Base-by-base conservation (phyloP, 495 filamentous ascomycete species). In the Penicillium bovifimosum region DNA sequence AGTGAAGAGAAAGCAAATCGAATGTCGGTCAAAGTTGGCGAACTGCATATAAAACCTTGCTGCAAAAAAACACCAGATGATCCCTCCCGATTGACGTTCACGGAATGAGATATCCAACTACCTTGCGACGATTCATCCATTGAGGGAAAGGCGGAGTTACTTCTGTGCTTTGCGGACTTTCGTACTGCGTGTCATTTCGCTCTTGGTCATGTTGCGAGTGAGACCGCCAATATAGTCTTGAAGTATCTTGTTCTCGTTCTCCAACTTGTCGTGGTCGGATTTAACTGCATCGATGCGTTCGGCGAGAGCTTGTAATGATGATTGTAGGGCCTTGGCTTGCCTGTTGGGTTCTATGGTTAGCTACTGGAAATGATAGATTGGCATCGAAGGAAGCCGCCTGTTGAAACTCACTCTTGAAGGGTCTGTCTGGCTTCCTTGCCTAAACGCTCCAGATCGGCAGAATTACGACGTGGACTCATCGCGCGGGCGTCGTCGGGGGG, bases 261-360 rank as follows among this genome's bases (percentile, higher is more conserved):
- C 91, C 27, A 98, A 79, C 69, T 95, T 95, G 69, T 96, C 86
- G 63, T 96, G 90, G 65, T 96, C 91, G 50, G 86, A 84, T 68
- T 88, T 87, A 45, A 97, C 91, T n/a, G 84, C 86, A 60, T 97
- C 93, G 63, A 97, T 92, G 32, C 89, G 84, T 66, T 96, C 88
- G 51, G 96, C 88, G 14, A 97, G 81, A 43, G 85, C 90, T 39
- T 92, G 75, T 27, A 98, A 80, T 43, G 88, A 91, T 42, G 88
- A 85, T 67, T 98, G 93, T 43, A 97, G 78, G 42, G 80, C 80
- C 67, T 86, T 86, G 42, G 93, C 91, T 72, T 95, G 91, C 65
- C 91, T 96, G 14, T 46, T 29, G 6, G 6, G 18, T 24, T n/a
- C 20, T 24, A 8, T 42, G 5, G n/a, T 52, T 34, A 41, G 53